A percentile compares a stretch with the other conserved stretches of the same genome.
Evolutionary conservation across 352 stramenopile species (phyloP).

Genomic region (Phytophthora meadii): DNA sequence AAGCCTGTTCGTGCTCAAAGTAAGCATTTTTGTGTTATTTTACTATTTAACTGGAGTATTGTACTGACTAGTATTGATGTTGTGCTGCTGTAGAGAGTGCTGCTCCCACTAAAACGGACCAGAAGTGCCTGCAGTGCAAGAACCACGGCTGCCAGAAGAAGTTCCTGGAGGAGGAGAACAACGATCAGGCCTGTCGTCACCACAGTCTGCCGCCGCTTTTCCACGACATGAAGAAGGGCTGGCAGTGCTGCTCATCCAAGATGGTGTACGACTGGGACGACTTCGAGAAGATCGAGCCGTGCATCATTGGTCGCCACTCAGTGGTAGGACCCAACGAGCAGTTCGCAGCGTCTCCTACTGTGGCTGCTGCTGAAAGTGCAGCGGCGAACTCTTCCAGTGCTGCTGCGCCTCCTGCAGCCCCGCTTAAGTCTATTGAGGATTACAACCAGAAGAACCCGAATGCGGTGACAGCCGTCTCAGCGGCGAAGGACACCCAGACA

Average conservation of each 20-base stretch:
- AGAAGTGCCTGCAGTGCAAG: constrained; percentile 81
- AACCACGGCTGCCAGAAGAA: constrained; percentile 89
- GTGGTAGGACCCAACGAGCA: constrained; percentile 67
- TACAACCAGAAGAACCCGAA: constrained; percentile 93
- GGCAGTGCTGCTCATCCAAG: constrained; percentile 89
- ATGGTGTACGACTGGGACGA: constrained; percentile 97
- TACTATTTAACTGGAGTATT: constrained; percentile 8
- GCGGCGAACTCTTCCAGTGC: constrained; percentile 33
- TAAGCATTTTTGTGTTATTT: constrained; percentile 27
- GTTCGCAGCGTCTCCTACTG: constrained; percentile 85
- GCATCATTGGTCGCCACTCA: constrained; percentile 75
- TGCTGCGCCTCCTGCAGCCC: constrained; percentile 28
- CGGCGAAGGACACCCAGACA: constrained; percentile 64
- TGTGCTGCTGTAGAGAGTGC: constrained; percentile 23
- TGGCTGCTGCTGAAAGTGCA: constrained; percentile 66
- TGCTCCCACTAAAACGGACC: constrained; percentile 18
- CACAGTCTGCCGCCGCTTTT: constrained; percentile 86
- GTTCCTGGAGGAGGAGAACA: constrained; percentile 82
- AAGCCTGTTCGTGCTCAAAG: constrained; percentile 53
- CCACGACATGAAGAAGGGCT: constrained; percentile 93
- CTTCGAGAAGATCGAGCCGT: constrained; percentile 91
- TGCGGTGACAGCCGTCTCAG: constrained; percentile 85
- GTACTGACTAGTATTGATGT: constrained; percentile 3
- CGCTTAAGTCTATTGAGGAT: constrained; percentile 93
- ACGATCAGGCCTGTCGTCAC: constrained; percentile 75